Base-by-base conservation (phyloP, 306 rosid genomes). In the Cicer yamashitae region DNA sequence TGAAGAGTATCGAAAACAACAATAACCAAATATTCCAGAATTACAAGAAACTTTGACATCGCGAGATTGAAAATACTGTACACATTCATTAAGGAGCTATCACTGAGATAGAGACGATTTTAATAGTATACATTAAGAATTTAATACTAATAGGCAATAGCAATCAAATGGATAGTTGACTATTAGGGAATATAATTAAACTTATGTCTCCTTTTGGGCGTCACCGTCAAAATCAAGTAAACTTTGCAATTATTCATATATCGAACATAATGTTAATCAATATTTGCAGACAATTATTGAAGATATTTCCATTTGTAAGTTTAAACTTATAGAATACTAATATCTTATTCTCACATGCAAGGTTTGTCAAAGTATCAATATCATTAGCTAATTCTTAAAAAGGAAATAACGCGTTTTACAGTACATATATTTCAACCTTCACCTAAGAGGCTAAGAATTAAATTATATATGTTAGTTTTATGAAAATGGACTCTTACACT, bases 141-240 rank as follows among this genome's bases (percentile, higher is more conserved):
- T 25, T 2, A 25, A 25, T 25, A 25, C 34, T 25, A 25, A 25
- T 25, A 25, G 34, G 34, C 34, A 25, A 50, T 75, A 38, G 80
- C 53, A 37, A 62, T 82, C 82, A 75, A 81, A 75, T 77, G 75
- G 40, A 54, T 44, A 0, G 57, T 85, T 77, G 87, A 85, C 80
- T 48, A 47, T 54, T 37, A 40, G 44, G 46, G 48, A 74, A 57
- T 78, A 76, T 60, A 57, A 74, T 62, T 22, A 77, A 67, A 44
- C 22, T 10, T 14, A 15, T 84, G 82, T 76, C 71, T 51, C 78
- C 64, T 71, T 52, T 67, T 62, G 40, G 72, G 82, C 48, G 59
- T 84, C 75, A 46, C 80, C 70, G 57, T 80, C 88, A 74, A 73
- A 51, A 67, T 67, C 73, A 59, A 72, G 45, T 77, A 38, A 58